These are phyloP conservation scores for Exutisphaerella laricina DNA, from an alignment of 2,329 filamentous ascomycete genomes.

Conservation along the genomic window DNA sequence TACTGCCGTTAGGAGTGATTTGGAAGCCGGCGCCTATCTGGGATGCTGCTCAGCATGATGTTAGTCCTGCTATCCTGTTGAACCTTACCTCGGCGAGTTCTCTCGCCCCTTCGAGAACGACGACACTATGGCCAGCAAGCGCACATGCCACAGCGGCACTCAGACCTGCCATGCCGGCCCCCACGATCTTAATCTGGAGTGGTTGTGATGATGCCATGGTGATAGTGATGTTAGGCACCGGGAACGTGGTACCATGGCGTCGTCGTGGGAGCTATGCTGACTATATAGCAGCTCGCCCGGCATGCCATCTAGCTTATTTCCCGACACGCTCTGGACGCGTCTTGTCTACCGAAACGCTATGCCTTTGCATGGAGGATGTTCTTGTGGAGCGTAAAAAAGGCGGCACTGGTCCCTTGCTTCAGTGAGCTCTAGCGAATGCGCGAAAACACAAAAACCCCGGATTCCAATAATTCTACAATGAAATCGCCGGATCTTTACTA, in stretches of 20 bases:
- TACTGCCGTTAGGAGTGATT: constrained; percentile 41
- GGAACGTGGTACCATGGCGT: not conserved
- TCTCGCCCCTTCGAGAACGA: constrained; percentile 33
- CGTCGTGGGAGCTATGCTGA: not conserved
- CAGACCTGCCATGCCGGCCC: constrained; percentile 33
- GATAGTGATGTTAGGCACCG: constrained; percentile 3
- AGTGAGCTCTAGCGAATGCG: not conserved
- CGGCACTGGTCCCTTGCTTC: not conserved
- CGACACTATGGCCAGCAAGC: constrained; percentile 30
- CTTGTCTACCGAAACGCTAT: not conserved
- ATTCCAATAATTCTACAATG: no score
- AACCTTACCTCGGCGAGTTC: constrained; percentile 38
- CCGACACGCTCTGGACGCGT: not conserved
- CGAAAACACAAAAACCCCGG: no score
- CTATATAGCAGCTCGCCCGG: constrained; percentile 5
- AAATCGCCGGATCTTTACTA: no score
- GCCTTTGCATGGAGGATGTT: not conserved
- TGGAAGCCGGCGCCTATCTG: constrained; percentile 52
- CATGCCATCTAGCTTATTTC: not conserved
- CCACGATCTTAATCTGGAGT: constrained; percentile 31
- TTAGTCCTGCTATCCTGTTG: not conserved
- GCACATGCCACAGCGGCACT: constrained; percentile 31
- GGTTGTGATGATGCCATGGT: constrained; percentile 13
- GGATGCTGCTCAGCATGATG: not conserved
- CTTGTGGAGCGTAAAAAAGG: not conserved